Evolutionary conservation across 192 early-diverging fungal genomes (phyloP), one percentile per base, ranked within the genome.

Genomic region (Backusella psychrophila): DNA sequence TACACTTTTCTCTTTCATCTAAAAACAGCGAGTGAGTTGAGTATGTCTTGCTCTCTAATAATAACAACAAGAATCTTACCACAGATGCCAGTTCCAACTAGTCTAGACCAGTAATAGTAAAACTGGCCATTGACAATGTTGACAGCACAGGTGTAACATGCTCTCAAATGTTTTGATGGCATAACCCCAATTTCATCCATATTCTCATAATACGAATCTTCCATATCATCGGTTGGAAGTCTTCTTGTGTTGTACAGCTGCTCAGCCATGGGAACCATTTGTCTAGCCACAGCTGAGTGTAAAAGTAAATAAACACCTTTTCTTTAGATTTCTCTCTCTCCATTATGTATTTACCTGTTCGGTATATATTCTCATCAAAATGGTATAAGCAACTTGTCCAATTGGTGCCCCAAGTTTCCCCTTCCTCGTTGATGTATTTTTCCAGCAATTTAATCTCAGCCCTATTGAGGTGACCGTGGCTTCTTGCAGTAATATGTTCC

Each of bases 91-190:
- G 56, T 63, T 29, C 56, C 56, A 12, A 63, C 56, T 2, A 63
- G 12, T 63, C 56, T 63, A 9, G 56, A 63, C 72, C 72, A 74
- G 41, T 74, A 74, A 38, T 56, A 53, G 39, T 63, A 74, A 17
- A 74, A 74, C 38, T 74, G 72, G 0, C 72, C 72, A 74, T 74
- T 74, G 11, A 65, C 56, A 29, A 74, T 74, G 15, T 42, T 65
- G 23, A 41, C 56, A 42, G 56, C 53, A 42, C 72, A 74, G 3
- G 52, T 65, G 35, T 74, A 74, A 42, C 72, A 74, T 41, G 72
- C 56, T 14, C 33, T 42, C 39, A 74, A 7, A 39, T 63, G 23
- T n/a, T 63, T 31, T 39, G 72, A 74, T 21, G 72, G 72, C 19
- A 41, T 41, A 38, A 63, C 14, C 1, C 52, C 36, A 17, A 39